These are phyloP conservation scores for Solanum etuberosum DNA, from an alignment of 257 asterid genomes.

Conservation along the genomic window DNA sequence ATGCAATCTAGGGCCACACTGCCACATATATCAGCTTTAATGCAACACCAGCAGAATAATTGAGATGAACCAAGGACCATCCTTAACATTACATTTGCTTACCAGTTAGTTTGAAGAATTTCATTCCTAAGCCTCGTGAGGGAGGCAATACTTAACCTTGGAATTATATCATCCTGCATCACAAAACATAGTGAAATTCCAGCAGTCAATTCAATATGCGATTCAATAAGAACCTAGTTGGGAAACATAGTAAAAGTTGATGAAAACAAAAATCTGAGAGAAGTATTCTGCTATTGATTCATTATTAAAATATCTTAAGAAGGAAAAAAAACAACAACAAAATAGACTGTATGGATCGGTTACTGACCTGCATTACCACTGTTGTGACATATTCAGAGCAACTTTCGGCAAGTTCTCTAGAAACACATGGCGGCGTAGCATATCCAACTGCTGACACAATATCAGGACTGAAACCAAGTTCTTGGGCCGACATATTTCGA, in stretches of 20 bases:
- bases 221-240: not conserved
- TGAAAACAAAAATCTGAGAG: not conserved
- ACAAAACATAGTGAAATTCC: not conserved
- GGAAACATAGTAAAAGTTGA: not conserved
- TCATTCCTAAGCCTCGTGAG: slow-evolving; percentile 79
- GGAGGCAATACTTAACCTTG: slow-evolving; percentile 67
- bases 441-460: slow-evolving; percentile 69
- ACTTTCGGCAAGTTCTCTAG: slow-evolving; percentile 80
- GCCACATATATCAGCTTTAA: not conserved
- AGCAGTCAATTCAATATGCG: not conserved
- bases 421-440: slow-evolving; percentile 92
- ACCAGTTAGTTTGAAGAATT: slow-evolving; percentile 94
- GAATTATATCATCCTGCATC: slow-evolving; percentile 80
- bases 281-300: not conserved
- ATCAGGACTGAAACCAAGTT: slow-evolving; percentile 85
- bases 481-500: slow-evolving; percentile 46
- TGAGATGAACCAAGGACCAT: not conserved
- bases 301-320: not conserved
- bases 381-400: slow-evolving; percentile 80
- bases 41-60: not conserved
- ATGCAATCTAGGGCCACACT: not conserved
- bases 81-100: slow-evolving; percentile 14
- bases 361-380: slow-evolving; percentile 78
- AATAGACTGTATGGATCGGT: not conserved
- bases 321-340: not conserved